A percentile compares a stretch with the other conserved stretches of the same genome.
phyloP scores from a whole-genome alignment of 2,329 filamentous ascomycete genomes.

The Cordyceps cateniannulata region DNA sequence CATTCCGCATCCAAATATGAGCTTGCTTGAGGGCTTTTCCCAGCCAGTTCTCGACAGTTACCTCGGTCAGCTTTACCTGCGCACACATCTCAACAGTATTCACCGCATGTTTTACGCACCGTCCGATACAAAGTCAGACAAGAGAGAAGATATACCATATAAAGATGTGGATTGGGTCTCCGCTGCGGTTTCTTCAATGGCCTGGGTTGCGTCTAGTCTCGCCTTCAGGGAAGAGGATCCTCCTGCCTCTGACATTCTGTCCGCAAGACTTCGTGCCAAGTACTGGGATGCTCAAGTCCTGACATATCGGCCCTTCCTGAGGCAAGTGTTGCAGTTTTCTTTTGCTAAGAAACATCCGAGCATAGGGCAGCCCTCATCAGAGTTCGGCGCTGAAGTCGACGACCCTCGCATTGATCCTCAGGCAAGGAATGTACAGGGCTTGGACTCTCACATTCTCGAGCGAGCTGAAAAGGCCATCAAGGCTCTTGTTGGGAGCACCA shows the following conservation, averaged over 20 bases:
- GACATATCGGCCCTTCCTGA: constrained; percentile 72
- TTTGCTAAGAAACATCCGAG: constrained; percentile 29
- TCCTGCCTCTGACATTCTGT: constrained; percentile 69
- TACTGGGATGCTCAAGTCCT: constrained; percentile 92
- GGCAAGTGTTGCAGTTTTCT: constrained; percentile 47
- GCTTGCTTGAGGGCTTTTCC: constrained; percentile 36
- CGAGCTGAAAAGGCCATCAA: constrained; percentile 59
- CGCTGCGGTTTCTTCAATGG: constrained; percentile 34
- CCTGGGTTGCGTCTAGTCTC: constrained; percentile 44
- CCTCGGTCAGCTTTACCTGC: constrained; percentile 55
- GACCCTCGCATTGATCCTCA: constrained; percentile 32
- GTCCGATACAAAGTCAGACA: constrained; percentile 26
- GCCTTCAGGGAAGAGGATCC: constrained; percentile 60
- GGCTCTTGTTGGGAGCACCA: constrained; percentile 77
- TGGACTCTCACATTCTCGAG: constrained; percentile 41
- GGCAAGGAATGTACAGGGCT: constrained; percentile 30
- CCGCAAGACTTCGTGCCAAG: constrained; percentile 81
- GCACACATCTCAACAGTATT: constrained; percentile 58
- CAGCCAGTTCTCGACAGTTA: constrained; percentile 52
- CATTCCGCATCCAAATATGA: constrained; percentile 60
- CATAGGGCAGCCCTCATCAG: constrained; percentile 27
- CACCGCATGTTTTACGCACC: constrained; percentile 51
- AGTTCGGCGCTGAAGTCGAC: constrained; percentile 30
- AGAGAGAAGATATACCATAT: constrained; percentile 29
- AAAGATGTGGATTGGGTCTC: constrained; percentile 41